Conservation (phyloP, 192 early-diverging fungal species). For the Dispira parvispora region DNA sequence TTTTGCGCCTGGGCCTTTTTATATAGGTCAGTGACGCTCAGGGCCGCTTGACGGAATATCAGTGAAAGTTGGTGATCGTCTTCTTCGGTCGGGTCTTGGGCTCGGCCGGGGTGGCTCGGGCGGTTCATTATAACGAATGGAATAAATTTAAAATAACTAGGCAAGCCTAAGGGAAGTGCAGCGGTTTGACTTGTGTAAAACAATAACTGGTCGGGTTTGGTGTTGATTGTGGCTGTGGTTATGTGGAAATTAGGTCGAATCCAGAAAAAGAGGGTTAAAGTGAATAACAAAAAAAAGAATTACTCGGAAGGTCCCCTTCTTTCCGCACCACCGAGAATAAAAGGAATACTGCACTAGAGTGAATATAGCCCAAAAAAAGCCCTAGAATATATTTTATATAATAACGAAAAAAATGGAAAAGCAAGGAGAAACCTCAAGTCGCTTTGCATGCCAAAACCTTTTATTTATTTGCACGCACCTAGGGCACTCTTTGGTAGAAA, state of each 20-base stretch:
- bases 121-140: not conserved
- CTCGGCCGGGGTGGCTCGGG: not conserved
- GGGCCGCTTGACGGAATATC: slow-evolving; percentile 16
- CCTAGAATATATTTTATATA: no score
- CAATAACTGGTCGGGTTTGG: not conserved
- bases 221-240: not conserved
- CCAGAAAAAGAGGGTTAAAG: no score
- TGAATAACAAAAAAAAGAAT: no score
- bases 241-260: not conserved
- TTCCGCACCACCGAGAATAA: no score
- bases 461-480: no score
- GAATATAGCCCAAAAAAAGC: no score
- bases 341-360: no score
- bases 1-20: slow-evolving; percentile 15
- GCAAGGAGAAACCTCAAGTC: no score
- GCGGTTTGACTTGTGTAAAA: not conserved
- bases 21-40: slow-evolving; percentile 24
- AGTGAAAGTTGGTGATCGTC: not conserved
- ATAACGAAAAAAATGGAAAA: no score
- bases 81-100: not conserved
- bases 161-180: not conserved
- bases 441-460: no score
- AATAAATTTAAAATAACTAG: not conserved
- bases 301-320: no score
- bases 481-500: no score